Evolutionary conservation across 2,329 filamentous ascomycete species (phyloP), one percentile per base, ranked within the genome.

Genomic region (Rhinocladiella mackenziei): DNA sequence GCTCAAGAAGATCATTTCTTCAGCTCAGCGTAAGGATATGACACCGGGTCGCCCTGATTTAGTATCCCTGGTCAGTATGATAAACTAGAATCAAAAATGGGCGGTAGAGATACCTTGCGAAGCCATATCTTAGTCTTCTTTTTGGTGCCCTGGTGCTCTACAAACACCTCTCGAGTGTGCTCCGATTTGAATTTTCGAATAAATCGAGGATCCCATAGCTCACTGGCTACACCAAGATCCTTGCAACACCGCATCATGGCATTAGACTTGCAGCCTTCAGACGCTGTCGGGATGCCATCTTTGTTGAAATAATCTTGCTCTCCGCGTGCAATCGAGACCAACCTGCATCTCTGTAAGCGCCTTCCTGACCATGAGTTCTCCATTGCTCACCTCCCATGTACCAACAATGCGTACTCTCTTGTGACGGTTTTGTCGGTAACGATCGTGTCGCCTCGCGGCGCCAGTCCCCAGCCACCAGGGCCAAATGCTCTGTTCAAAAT

Each of bases 221-320:
- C 92, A 54, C 84, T 89, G 1, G 88, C 92, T 54, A 98, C 85
- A 25, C 92, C 92, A 22, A 98, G 71, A 65, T 98, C 92, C 72
- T 98, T 98, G 74, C 92, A 97, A 76, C 91, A 97, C 46, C 92
- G 86, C 82, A 97, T 94, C 56, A 98, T 75, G 9, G 92, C 92
- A 63, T 98, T 98, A 52, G 89, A 95, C 69, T 96, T 96, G 76
- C 89, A 94, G 40, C 92, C 92, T 69, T 98, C 92, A 48, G 89
- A 89, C 6, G 92, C 89, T 1, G 89, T 95, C 18, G 92, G 89
- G 53, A 98, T 89, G 43, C 85, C 84, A 57, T 96, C 89, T 23
- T 87, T 78, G 57, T 78, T 80, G 70, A 97, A 98, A 69, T 94
- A 98, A 56, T 86, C 80, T 72, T 95, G 91, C 67, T 97, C 92